Evolutionary conservation across 2,329 filamentous ascomycete genomes (phyloP).

Genomic region (Fusarium nygamai): DNA sequence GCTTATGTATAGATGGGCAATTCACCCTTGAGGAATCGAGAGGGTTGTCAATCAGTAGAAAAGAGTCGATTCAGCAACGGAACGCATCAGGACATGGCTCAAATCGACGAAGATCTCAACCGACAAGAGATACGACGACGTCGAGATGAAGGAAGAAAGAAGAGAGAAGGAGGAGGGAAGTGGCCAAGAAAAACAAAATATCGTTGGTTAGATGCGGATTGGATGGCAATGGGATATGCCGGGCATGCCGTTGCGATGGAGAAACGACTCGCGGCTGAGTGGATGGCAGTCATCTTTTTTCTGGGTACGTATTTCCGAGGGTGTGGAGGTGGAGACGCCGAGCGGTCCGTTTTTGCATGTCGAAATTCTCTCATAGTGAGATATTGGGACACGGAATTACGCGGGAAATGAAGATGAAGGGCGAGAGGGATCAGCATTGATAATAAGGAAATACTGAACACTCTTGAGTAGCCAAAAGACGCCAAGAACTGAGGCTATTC

Average conservation of each 20-base stretch:
- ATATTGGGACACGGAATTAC: background rate
- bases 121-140: conserved; percentile 22
- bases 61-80: conserved; percentile 18
- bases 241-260: conserved; percentile 41
- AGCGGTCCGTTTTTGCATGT: conserved; percentile 35
- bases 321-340: conserved; percentile 44
- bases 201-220: conserved; percentile 4
- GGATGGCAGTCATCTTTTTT: conserved; percentile 33
- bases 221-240: conserved; percentile 32
- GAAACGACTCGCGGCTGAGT: conserved; percentile 40
- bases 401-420: background rate
- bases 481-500: background rate
- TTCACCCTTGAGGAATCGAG: conserved; percentile 4
- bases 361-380: conserved; percentile 42
- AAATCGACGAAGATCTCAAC: conserved; percentile 36
- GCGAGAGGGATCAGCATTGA: background rate
- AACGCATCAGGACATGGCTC: conserved; percentile 29
- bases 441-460: too few species aligned
- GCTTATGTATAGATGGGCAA: conserved; percentile 5
- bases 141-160: conserved; percentile 18
- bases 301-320: conserved; percentile 37
- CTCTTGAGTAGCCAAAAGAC: background rate
- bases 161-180: conserved; percentile 12
- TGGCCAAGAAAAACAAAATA: conserved; percentile 22
- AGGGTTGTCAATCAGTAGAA: conserved; percentile 10